Percentiles rank a stretch among this genome's conserved stretches.
Conservation (phyloP, 2,329 filamentous ascomycete species). For the Penicillium sp. region DNA sequence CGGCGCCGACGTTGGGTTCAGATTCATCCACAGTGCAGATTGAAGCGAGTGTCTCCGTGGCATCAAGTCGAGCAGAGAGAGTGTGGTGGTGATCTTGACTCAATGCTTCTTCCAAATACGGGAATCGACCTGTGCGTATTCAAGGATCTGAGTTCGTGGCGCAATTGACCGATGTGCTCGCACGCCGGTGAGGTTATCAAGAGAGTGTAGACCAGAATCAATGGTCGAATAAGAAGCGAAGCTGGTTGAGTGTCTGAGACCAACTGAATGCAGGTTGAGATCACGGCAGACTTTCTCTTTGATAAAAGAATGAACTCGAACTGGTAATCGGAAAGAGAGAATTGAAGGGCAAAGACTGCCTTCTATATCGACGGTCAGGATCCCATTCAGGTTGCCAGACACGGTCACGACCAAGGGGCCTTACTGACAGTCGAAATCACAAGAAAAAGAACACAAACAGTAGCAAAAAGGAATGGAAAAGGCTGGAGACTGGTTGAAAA, state of each 20-base stretch:
- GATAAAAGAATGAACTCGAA: no score
- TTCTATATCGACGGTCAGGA: neutral
- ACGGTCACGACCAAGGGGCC: constrained; percentile 16
- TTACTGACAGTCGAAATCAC: constrained; percentile 15
- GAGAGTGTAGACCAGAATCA: no score
- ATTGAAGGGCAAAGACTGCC: no score
- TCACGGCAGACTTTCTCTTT: no score
- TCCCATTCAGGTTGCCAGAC: neutral
- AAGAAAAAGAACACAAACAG: neutral
- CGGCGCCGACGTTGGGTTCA: neutral
- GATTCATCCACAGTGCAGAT: neutral
- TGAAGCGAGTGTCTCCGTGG: neutral
- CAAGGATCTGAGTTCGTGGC: no score
- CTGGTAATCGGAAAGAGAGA: no score
- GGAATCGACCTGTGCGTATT: no score
- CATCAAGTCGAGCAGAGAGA: constrained; percentile 8
- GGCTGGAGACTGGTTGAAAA: constrained; percentile 13
- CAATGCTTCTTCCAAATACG: neutral
- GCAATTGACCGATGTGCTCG: no score
- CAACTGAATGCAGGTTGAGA: no score
- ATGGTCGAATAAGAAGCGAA: no score
- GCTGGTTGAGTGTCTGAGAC: no score
- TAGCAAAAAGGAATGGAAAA: constrained; percentile 14
- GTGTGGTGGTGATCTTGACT: neutral
- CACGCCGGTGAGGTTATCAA: no score